Percentiles rank a stretch among this genome's conserved stretches.
Conservation (phyloP, 257 asterid genomes). For the Nicotiana obtusifolia region DNA sequence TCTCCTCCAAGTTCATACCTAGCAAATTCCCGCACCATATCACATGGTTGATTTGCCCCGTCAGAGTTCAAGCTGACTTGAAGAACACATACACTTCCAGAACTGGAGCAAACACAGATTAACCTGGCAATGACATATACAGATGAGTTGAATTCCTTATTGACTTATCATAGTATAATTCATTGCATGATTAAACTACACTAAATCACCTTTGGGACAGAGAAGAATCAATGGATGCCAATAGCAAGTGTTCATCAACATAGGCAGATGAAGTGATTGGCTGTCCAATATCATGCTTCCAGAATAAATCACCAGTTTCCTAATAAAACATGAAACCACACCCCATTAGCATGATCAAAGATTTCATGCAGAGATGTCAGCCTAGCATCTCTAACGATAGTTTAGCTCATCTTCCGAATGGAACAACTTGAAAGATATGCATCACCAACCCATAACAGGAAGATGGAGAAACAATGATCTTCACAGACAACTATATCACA, state of each 20-base stretch:
- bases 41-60: conserved; percentile 15
- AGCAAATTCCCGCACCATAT: conserved; percentile 50
- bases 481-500: not conserved
- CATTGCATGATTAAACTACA: not conserved
- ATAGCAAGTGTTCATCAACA: conserved; percentile 52
- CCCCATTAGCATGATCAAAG: not conserved
- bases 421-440: not conserved
- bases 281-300: conserved; percentile 57
- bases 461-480: not conserved
- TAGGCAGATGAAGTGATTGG: conserved; percentile 85
- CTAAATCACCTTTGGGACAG: conserved; percentile 41
- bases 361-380: not conserved
- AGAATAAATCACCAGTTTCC: conserved; percentile 62
- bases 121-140: conserved; percentile 36
- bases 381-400: not conserved
- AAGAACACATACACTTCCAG: conserved; percentile 63
- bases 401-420: not conserved
- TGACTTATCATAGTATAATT: not conserved
- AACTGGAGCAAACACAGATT: conserved; percentile 68
- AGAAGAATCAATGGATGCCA: conserved; percentile 29
- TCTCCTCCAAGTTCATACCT: conserved; percentile 69
- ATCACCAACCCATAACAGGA: not conserved
- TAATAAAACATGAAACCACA: conserved; percentile 17
- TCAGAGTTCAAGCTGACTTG: conserved; percentile 26
- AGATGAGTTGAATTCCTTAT: not conserved